Evolutionary conservation across 2,329 filamentous ascomycete genomes (phyloP), one percentile per base, ranked within the genome.

Genomic region (Xylaria sp.): DNA sequence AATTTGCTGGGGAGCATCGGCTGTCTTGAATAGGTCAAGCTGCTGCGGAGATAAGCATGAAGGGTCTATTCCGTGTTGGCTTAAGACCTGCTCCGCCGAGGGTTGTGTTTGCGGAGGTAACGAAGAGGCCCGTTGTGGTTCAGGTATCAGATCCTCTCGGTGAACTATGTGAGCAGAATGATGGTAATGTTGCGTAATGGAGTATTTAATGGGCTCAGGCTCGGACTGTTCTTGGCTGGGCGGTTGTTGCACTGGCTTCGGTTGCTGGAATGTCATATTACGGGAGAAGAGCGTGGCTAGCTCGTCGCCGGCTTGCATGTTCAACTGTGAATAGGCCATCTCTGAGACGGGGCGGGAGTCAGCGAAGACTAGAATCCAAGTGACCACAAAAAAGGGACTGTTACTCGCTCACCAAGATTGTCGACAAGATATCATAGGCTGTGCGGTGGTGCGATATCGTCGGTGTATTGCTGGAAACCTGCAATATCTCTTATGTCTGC

Each of bases 131-230:
- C 83, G 80, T 66, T 81, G 80, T 1, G 79, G 75, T 32, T 83
- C 80, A 34, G 74, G 71, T 61, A 64, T 73, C 56, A 74, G 75
- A 62, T 76, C 73, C 23, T 80, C 78, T 62, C 84, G 82, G 23
- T 81, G 79, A 56, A 77, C 83, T 69, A 90, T 77, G 77, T 97
- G 93, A 52, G 91, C 84, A 9, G 93, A 93, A 77, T 94, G 93
- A 71, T 91, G 91, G 79, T 97, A 97, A 79, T 97, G 93, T 76
- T 93, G 90, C 10, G 92, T 92, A 73, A 92, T 88, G 66, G 86
- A 90, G 81, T 96, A 97, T 70, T 87, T 84, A 70, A 93, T 90
- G 56, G 80, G 82, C 65, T 81, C 79, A 50, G 75, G 77, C 63
- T 76, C 79, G 23, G 72, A 72, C 70, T 73, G 70, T 36, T 69